A percentile compares a stretch with the other conserved stretches of the same genome.
phyloP scores from a whole-genome alignment of 768 basidiomycete genomes.

The Phaffia tasmanica region DNA sequence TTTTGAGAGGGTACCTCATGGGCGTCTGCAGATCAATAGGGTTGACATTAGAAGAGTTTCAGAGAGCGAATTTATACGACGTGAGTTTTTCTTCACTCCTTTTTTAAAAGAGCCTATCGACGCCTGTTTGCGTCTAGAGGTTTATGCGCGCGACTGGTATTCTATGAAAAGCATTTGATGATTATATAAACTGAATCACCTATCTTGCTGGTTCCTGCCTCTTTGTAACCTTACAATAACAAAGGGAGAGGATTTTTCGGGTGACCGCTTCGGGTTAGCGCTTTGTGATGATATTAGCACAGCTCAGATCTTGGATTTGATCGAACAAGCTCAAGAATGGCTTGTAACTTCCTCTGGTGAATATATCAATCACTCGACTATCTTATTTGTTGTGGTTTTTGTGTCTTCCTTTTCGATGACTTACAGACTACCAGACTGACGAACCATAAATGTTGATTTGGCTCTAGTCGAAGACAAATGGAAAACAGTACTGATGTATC shows the following conservation, averaged over 20 bases:
- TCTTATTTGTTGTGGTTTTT: not conserved
- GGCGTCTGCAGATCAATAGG: conserved; percentile 72
- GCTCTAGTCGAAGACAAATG: conserved; percentile 24
- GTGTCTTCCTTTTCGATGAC: not conserved
- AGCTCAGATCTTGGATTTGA: conserved; percentile 44
- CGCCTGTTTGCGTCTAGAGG: no score
- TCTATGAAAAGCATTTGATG: no score
- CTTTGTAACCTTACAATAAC: not conserved
- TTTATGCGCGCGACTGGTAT: no score
- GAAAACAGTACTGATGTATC: conserved; percentile 26
- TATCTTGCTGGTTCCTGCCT: conserved; percentile 27
- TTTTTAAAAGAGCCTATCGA: conserved; percentile 6
- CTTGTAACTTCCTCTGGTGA: conserved; percentile 29
- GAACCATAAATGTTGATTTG: no score
- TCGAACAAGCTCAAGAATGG: conserved; percentile 47
- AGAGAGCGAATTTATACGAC: conserved; percentile 63
- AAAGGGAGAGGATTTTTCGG: conserved; percentile 78
- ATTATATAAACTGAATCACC: conserved; percentile 8
- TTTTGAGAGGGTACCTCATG: conserved; percentile 56
- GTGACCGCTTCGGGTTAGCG: conserved; percentile 73
- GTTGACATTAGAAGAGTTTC: conserved; percentile 67
- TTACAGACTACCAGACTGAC: not conserved
- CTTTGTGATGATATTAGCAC: conserved; percentile 56
- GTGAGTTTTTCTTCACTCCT: conserved; percentile 43
- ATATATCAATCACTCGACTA: not conserved